phyloP scores from a whole-genome alignment of 257 asterid species.

The Solanum dulcamara region DNA sequence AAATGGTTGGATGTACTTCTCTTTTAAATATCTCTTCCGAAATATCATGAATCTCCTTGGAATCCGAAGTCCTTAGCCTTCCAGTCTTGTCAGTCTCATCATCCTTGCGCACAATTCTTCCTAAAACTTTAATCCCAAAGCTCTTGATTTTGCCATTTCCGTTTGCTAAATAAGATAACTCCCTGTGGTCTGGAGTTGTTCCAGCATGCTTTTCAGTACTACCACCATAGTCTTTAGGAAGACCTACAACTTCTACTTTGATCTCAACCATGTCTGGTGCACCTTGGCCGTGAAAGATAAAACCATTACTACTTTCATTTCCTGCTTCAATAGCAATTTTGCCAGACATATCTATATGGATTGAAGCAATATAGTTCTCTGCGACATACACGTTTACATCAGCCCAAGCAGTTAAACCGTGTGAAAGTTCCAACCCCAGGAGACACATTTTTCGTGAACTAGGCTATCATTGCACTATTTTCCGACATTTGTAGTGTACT shows the following conservation, averaged over 20 bases:
- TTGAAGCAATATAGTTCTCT: not conserved
- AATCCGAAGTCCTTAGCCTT: not conserved
- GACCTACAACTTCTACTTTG: not conserved
- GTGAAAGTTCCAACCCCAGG: not conserved
- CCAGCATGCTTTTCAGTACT: not conserved
- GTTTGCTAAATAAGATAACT: not conserved
- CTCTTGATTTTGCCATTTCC: not conserved
- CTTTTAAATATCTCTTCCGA: not conserved
- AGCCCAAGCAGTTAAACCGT: not conserved
- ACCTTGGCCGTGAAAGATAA: not conserved
- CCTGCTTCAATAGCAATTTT: not conserved
- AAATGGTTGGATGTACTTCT: not conserved
- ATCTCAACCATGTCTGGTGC: not conserved
- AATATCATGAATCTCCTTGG: not conserved
- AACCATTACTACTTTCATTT: not conserved
- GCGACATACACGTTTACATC: not conserved
- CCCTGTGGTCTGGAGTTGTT: not conserved
- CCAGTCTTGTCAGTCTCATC: not conserved
- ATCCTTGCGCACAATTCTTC: not conserved
- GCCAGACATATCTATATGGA: not conserved
- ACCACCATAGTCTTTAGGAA: not conserved
- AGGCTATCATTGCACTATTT: not conserved
- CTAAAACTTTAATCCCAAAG: not conserved
- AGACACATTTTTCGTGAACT: not conserved
- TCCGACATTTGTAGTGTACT: not conserved